Base-by-base conservation (phyloP, 129 eudicot genomes). In the Flaveria sonorensis region DNA sequence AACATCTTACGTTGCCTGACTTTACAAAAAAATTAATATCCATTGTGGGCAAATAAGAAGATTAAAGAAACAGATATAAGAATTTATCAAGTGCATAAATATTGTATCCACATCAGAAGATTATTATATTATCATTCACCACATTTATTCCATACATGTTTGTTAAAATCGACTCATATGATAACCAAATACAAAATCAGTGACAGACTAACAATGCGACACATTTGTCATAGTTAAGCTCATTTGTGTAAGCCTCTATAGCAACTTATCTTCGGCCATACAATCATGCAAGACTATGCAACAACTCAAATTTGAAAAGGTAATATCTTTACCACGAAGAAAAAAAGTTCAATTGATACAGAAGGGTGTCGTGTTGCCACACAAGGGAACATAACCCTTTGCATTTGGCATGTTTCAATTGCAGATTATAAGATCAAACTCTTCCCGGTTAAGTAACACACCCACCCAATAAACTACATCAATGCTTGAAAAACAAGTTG, bases 101-200 rank as follows among this genome's bases (percentile, higher is more conserved):
- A 47, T 47, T 47, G 10, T 16, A 1, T 5, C 20, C 8, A 8
- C 59, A 6, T 16, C 59, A n/a, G 59, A n/a, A 16, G 21, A 52
- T 52, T 52, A 52, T 52, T 23, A 52, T 52, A 52, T 52, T n/a
- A 52, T 52, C 59, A 52, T 52, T n/a, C 59, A 52, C 59, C 59
- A 52, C 21, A 52, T 52, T 52, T 52, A 48, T 48, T 48, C 53
- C 0, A 5, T 48, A 48, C 53, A 48, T 4, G n/a, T 48, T 48
- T 13, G 18, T 48, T 12, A 48, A 48, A 14, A 13, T 10, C 12
- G 12, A 13, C 53, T 15, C 59, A 16, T 16, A 52, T 52, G 21
- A 52, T 52, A 52, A n/a, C 59, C 16, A 52, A 52, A 52, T 52
- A 52, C 23, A 52, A 52, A 52, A 52, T n/a, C 59, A 52, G 21